Evolutionary conservation across 495 filamentous ascomycete genomes (phyloP), one percentile per base, ranked within the genome.

Genomic region (Neurospora sp.): DNA sequence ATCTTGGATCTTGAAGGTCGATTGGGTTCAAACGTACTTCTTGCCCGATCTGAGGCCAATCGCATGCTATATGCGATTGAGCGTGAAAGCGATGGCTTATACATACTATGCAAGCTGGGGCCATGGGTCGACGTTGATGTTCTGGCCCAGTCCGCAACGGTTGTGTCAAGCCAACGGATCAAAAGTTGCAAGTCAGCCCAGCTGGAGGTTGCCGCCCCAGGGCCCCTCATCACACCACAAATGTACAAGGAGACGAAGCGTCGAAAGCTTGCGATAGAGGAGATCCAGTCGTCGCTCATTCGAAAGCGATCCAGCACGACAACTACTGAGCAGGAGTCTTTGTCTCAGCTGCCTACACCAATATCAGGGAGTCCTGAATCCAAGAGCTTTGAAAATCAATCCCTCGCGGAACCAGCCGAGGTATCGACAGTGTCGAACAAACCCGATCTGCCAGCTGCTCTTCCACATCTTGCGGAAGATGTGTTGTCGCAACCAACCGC

Each of bases 31-130:
- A 83, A 84, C 42, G 85, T 96, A 2, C 87, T 97, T 11, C 86
- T 93, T 54, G 92, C 90, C 39, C 85, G 89, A 69, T 83, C 89
- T 31, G 85, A 90, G 44, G 82, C 81, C 10, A 88, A 88, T 77
- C 86, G 85, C 31, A 85, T 84, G 9, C 75, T 92, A 6, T 94
- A 91, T 79, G 91, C 89, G 16, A 79, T 97, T 40, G 94, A 97
- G 81, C 82, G 88, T n/a, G 90, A 92, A 38, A 85, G 86, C 69
- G 77, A 81, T 66, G 88, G 89, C 0, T 83, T 93, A 12, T 96
- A 92, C 80, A 88, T 89, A 16, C 76, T 96, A 10, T 94, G 89
- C 76, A 91, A 89, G 75, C 83, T 97, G 70, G 90, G 86, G 1
- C 78, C 83, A 4, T 91, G 89, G 88, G 88, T 94, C 18, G 86